Conservation (phyloP, 345 rosid genomes). For the Hibiscus syriacus region DNA sequence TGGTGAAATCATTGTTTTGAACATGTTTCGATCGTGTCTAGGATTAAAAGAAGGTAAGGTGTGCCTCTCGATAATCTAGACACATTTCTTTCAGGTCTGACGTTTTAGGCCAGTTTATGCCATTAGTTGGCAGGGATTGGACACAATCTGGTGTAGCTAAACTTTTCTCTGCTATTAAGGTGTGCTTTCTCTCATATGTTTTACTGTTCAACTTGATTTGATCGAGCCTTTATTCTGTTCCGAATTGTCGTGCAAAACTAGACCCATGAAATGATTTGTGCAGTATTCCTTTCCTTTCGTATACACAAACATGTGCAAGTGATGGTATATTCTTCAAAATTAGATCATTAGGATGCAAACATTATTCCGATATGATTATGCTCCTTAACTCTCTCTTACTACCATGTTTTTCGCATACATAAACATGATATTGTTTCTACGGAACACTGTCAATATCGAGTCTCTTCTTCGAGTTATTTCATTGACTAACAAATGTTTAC, state of each 20-base stretch:
- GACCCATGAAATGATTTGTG: not conserved
- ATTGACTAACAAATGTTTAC: not conserved
- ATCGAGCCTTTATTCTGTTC: not conserved
- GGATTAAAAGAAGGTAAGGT: not conserved
- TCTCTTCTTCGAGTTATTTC: not conserved
- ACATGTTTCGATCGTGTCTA: not conserved
- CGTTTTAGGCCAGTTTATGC: conserved; percentile 95
- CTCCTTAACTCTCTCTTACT: not conserved
- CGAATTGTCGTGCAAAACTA: not conserved
- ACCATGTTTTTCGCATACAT: not conserved
- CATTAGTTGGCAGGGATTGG: conserved; percentile 96
- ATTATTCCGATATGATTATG: too few relatives aligned
- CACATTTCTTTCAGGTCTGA: conserved; percentile 67
- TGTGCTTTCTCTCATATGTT: conserved; percentile 12
- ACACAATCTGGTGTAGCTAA: conserved; percentile 92
- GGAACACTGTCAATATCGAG: not conserved
- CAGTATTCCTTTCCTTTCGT: not conserved
- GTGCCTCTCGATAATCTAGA: conserved; percentile 9
- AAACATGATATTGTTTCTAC: not conserved
- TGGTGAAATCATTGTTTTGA: not conserved
- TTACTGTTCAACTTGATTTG: not conserved
- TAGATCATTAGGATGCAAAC: too few relatives aligned
- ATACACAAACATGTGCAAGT: too few relatives aligned
- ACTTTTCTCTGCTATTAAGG: conserved; percentile 91
- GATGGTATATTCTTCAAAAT: too few relatives aligned